Base-by-base conservation (phyloP, 768 basidiomycete species). In the Mrakia frigida region DNA sequence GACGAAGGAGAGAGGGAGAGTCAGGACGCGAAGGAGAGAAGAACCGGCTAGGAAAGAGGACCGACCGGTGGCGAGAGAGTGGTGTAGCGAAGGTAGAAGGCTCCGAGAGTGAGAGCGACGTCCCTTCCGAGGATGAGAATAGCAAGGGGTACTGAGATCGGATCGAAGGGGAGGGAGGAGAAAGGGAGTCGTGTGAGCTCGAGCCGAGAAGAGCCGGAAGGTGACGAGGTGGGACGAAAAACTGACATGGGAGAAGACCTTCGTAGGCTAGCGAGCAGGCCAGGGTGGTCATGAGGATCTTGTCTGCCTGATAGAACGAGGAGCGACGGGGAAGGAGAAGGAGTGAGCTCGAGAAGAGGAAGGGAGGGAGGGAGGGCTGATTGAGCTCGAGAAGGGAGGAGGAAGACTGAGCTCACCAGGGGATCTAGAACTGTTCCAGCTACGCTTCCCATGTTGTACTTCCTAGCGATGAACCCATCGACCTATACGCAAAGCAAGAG, bases 381-480 rank as follows among this genome's bases (percentile, higher is more conserved):
- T 1, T 43, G n/a, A 25, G 39, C n/a, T 41, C 16, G 43, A 21
- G 43, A 7, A n/a, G 25, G 69, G 25, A 31, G 56, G 53, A 31
- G 70, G 35, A 33, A n/a, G 2, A 16, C 4, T 21, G 23, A n/a
- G 69, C 77, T 39, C 33, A 78, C 77, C 0, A 96, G 93, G 18
- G 97, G 97, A 82, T 99, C 97, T 18, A 99, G 87, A 75, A 98
- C 94, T 13, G 92, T 92, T 28, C 97, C 97, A 28, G 98, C 86
- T n/a, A 98, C 94, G 18, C 92, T 89, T 37, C 88, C 87, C 91
- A 92, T 93, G 37, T 91, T 89, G 85, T 87, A 98, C 74, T 87
- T 87, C 79, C 97, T 87, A 0, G 97, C 97, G 77, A 99, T 84
- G 82, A 86, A 98, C 0, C 97, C 97, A 80, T 99, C 97, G 74